Conservation (phyloP, 2,329 filamentous ascomycete genomes). For the Diaporthe helianthi region DNA sequence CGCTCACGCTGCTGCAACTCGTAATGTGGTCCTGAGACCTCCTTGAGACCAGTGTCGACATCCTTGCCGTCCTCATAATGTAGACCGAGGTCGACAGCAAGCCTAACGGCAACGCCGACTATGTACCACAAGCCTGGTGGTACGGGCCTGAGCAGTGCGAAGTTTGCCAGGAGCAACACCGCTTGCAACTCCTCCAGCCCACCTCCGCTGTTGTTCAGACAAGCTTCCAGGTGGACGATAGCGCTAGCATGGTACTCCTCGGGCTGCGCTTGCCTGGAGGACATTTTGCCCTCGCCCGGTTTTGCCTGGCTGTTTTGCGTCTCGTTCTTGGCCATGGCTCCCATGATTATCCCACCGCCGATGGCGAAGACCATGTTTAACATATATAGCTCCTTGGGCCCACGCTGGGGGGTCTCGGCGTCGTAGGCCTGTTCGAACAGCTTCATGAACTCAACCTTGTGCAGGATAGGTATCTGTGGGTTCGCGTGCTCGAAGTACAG, state of each 20-base stretch:
- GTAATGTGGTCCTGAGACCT: slow-evolving; percentile 48
- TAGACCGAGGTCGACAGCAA: slow-evolving; percentile 89
- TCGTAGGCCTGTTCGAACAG: slow-evolving; percentile 85
- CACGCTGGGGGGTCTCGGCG: slow-evolving; percentile 69
- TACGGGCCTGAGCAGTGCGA: slow-evolving; percentile 88
- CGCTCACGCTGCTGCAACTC: slow-evolving; percentile 55
- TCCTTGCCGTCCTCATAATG: slow-evolving; percentile 89
- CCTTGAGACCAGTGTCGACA: slow-evolving; percentile 64
- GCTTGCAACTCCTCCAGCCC: slow-evolving; percentile 91
- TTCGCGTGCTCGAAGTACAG: slow-evolving; percentile 97
- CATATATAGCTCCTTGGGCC: slow-evolving; percentile 86
- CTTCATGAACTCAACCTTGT: slow-evolving; percentile 87
- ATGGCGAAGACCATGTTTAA: slow-evolving; percentile 98
- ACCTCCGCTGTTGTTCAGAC: slow-evolving; percentile 84
- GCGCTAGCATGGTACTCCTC: slow-evolving; percentile 97
- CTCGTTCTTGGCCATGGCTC: slow-evolving; percentile 42
- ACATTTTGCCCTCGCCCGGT: slow-evolving; percentile 39
- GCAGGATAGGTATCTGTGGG: slow-evolving; percentile 91
- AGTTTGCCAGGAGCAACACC: slow-evolving; percentile 88
- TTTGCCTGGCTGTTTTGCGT: slow-evolving; percentile 33
- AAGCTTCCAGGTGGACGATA: slow-evolving; percentile 88
- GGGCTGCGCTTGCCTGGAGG: slow-evolving; percentile 70
- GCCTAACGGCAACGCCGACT: slow-evolving; percentile 86
- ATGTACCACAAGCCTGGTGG: slow-evolving; percentile 98
- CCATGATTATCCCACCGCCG: slow-evolving; percentile 90